These are phyloP conservation scores for Penstemon eatonii DNA, from an alignment of 257 asterid genomes.

Conservation along the genomic window DNA sequence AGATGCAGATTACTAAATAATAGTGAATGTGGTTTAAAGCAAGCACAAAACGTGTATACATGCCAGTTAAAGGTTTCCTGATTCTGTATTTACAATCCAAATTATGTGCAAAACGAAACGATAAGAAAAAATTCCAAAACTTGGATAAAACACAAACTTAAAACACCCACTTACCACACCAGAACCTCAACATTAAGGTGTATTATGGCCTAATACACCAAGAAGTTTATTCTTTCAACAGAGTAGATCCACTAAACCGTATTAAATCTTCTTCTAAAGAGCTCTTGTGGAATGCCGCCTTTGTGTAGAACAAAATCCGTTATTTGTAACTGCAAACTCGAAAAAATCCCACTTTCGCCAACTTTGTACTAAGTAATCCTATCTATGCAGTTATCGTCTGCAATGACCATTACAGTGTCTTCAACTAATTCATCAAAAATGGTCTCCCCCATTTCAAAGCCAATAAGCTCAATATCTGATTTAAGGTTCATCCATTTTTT, in stretches of 20 bases:
- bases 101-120: conserved; percentile 28
- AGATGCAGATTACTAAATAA: no score
- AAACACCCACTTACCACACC: conserved; percentile 26
- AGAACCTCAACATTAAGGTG: conserved; percentile 18
- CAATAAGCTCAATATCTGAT: conserved; percentile 48
- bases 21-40: neutral
- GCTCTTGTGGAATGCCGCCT: conserved; percentile 19
- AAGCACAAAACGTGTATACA: neutral
- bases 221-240: conserved; percentile 22
- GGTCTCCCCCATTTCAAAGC: conserved; percentile 57
- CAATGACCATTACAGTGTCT: conserved; percentile 46
- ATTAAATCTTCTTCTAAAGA: conserved; percentile 18
- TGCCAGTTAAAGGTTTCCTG: neutral
- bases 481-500: conserved; percentile 64
- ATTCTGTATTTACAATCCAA: conserved; percentile 34
- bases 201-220: conserved; percentile 11
- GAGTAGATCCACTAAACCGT: conserved; percentile 33
- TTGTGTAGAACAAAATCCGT: neutral
- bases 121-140: conserved; percentile 19
- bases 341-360: neutral
- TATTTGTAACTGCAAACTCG: conserved; percentile 26
- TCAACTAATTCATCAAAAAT: conserved; percentile 65
- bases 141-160: conserved; percentile 8
- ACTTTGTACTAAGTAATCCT: conserved; percentile 26
- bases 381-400: conserved; percentile 28